phyloP scores from a whole-genome alignment of 805 yeast genomes.

The Saccharomycopsis sp. region DNA sequence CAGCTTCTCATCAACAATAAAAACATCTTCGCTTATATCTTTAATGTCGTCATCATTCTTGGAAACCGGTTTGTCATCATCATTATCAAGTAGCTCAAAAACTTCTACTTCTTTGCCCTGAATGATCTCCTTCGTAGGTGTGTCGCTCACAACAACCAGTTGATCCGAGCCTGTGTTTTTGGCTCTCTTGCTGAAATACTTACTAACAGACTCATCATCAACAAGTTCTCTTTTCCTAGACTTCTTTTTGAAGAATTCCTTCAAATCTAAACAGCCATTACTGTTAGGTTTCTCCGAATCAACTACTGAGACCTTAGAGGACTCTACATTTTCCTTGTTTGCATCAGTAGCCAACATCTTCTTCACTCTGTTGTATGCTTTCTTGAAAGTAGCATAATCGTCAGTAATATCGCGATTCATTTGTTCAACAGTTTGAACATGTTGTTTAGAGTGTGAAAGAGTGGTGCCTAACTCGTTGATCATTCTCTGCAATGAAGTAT shows the following conservation, averaged over 20 bases:
- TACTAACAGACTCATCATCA: not conserved
- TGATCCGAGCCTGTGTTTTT: not conserved
- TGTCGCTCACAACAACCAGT: not conserved
- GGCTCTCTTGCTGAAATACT: not conserved
- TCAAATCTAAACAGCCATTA: not conserved
- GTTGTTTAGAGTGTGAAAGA: not conserved
- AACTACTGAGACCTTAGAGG: not conserved
- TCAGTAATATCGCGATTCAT: not conserved
- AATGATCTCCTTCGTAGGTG: not conserved
- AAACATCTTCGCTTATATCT: not conserved
- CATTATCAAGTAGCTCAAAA: slow-evolving; percentile 1
- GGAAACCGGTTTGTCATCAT: not conserved
- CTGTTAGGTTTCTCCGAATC: not conserved
- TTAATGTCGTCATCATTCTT: not conserved
- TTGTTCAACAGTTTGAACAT: not conserved
- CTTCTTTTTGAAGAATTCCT: not conserved
- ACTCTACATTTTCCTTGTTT: not conserved
- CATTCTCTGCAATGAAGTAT: no score
- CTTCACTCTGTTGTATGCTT: not conserved
- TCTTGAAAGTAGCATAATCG: not conserved
- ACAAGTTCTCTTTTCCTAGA: not conserved
- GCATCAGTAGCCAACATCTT: not conserved
- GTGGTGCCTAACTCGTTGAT: not conserved
- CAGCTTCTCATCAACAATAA: no score
- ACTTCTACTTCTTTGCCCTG: slow-evolving; percentile 24